Percentiles rank a stretch among this genome's conserved stretches.
phyloP scores from a whole-genome alignment of 1,139 yeast genomes.

The Protomyces macrosporus region DNA sequence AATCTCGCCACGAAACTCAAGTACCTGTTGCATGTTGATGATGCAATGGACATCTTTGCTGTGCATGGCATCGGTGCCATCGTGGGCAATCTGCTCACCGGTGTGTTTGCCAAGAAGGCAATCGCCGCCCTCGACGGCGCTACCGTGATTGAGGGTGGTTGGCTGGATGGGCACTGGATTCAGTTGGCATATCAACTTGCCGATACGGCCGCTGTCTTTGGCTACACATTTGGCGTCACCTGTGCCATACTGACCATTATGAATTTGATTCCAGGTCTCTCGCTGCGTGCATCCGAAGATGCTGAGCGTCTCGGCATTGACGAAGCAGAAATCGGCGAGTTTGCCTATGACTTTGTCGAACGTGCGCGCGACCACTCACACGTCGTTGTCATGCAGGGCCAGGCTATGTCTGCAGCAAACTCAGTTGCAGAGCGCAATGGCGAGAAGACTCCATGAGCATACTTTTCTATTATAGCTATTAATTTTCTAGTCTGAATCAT shows the following conservation, averaged over 20 bases:
- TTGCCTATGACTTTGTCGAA: constrained; percentile 96
- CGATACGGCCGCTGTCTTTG: constrained; percentile 65
- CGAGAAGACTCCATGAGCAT: neutral
- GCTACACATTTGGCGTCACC: constrained; percentile 78
- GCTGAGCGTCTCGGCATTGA: constrained; percentile 90
- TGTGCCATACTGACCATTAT: constrained; percentile 60
- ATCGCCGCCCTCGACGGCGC: constrained; percentile 65
- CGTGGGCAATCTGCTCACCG: constrained; percentile 76
- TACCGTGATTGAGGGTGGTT: constrained; percentile 72
- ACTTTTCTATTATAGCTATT: neutral
- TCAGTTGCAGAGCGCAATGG: neutral
- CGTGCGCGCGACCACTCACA: constrained; percentile 63
- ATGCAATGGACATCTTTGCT: constrained; percentile 92
- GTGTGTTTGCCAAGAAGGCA: constrained; percentile 90
- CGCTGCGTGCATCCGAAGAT: constrained; percentile 78
- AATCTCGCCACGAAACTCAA: constrained; percentile 87
- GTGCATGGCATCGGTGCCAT: constrained; percentile 93
- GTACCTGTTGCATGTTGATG: constrained; percentile 69
- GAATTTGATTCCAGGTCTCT: constrained; percentile 73
- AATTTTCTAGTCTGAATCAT: neutral
- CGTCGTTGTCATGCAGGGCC: neutral
- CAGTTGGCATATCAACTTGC: constrained; percentile 95
- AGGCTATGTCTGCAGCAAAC: neutral
- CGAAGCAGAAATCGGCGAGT: constrained; percentile 91
- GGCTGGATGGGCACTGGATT: constrained; percentile 84